phyloP scores from a whole-genome alignment of 2,329 filamentous ascomycete species.

The Cadophora sp. region DNA sequence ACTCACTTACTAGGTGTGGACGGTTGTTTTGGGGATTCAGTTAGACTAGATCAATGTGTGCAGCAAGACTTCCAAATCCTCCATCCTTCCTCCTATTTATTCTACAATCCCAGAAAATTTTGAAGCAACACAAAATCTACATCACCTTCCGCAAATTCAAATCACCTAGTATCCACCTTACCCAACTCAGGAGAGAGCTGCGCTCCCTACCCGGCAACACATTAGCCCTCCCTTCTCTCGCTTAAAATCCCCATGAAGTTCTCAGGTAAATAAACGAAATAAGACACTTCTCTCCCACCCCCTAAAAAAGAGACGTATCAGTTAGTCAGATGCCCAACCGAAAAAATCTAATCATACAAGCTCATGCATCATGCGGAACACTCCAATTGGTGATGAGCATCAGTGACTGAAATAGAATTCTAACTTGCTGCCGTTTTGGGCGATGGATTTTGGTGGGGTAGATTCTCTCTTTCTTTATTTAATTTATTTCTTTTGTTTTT shows the following conservation, averaged over 20 bases:
- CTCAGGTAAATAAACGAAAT: neutral
- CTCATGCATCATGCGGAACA: neutral
- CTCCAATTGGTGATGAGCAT: neutral
- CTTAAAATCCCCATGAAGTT: neutral
- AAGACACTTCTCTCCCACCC: neutral
- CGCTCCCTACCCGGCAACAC: neutral
- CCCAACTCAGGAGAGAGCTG: neutral
- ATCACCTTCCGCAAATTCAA: no score
- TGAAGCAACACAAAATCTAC: no score
- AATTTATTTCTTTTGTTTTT: no score
- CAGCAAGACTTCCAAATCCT: no score
- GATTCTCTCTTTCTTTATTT: no score
- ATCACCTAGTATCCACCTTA: neutral
- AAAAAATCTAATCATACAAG: neutral
- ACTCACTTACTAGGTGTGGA: no score
- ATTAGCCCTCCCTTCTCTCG: neutral
- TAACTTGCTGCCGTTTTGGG: slow-evolving; percentile 1
- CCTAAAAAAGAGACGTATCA: neutral
- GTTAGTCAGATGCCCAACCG: neutral
- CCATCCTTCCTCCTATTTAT: no score
- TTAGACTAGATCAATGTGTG: no score
- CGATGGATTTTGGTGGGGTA: neutral
- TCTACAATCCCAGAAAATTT: no score
- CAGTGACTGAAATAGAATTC: neutral
- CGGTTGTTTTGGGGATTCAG: no score